Conservation (phyloP, 2,329 filamentous ascomycete species). For the Cadophora gregata region DNA sequence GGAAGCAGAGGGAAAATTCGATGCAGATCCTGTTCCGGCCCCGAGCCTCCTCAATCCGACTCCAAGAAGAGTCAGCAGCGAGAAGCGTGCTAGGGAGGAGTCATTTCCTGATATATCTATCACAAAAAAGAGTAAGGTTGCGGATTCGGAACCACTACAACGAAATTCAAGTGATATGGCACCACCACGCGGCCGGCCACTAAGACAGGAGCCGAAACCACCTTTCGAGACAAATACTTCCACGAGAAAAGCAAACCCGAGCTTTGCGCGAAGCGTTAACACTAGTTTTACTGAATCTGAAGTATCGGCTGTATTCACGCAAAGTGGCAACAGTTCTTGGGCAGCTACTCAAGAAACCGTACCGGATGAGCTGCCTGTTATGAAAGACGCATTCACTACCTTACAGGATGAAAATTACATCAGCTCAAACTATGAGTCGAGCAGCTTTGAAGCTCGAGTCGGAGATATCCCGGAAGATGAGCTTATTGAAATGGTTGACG, state of each 20-base stretch:
- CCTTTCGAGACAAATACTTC: background rate
- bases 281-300: conserved; percentile 34
- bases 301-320: conserved; percentile 33
- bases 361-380: conserved; percentile 13
- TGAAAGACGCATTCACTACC: conserved; percentile 12
- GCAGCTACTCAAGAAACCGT: conserved; percentile 20
- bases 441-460: conserved; percentile 35
- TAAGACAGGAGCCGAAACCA: background rate
- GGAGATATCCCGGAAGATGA: conserved; percentile 23
- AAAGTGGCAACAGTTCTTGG: background rate
- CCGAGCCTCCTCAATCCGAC: background rate
- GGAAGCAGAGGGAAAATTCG: background rate
- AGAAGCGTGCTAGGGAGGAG: conserved; percentile 21
- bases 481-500: conserved; percentile 5
- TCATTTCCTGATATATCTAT: conserved; percentile 13
- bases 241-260: conserved; percentile 14
- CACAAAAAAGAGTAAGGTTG: conserved; percentile 16
- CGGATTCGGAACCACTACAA: background rate
- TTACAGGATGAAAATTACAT: conserved; percentile 21
- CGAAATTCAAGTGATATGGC: conserved; percentile 7
- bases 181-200: conserved; percentile 14
- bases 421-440: conserved; percentile 37
- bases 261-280: conserved; percentile 16
- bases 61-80: conserved; percentile 5
- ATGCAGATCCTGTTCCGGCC: conserved; percentile 2